Base-by-base conservation (phyloP, 2,329 filamentous ascomycete species). In the Beauveria brongniartii region DNA sequence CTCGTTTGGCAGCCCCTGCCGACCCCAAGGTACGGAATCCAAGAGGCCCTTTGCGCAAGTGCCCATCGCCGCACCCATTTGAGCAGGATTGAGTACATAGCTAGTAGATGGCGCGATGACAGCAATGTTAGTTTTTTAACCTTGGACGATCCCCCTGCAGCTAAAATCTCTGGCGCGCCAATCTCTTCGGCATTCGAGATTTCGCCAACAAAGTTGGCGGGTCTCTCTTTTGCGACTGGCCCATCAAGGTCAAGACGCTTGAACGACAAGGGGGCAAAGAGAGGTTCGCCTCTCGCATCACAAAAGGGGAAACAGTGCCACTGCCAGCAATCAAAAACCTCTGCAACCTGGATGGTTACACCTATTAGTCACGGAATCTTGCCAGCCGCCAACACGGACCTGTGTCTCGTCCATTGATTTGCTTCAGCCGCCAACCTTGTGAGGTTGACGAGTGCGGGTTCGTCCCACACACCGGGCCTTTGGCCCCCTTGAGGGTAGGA, bases 341-440 rank as follows among this genome's bases (percentile, higher is more conserved):
- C n/a, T n/a, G 22, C 20, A 60, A 60, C 57, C 57, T 50, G 57
- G 57, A 60, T 60, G 57, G 57, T 37, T 30, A 20, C n/a, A 2
- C 22, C 10, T 46, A 34, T 60, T 53, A 54, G 41, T 53, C 57
- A 53, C 47, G 47, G 41, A 16, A 47, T 40, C 16, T 16, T 3
- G 50, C 16, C 28, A 3, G 50, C 10, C 18, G 12, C 24, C 41
- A 47, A 20, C 50, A 46, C 26, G n/a, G 18, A 5, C 18, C 14
- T n/a, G 48, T 37, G 34, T 37, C 34, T 10, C 34, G 14, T 16
- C 37, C 56, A 7, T 43, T 30, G 56, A 30, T 30, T 47, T 52
- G 46, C 47, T 44, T 52, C 56, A 20, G n/a, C 47, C 34, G 34
- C 26, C 41, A 59, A 59, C 57, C 57, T 59, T 59, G 57, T 26